Conservation (phyloP, 2,329 filamentous ascomycete species). For the Fusarium redolens region DNA sequence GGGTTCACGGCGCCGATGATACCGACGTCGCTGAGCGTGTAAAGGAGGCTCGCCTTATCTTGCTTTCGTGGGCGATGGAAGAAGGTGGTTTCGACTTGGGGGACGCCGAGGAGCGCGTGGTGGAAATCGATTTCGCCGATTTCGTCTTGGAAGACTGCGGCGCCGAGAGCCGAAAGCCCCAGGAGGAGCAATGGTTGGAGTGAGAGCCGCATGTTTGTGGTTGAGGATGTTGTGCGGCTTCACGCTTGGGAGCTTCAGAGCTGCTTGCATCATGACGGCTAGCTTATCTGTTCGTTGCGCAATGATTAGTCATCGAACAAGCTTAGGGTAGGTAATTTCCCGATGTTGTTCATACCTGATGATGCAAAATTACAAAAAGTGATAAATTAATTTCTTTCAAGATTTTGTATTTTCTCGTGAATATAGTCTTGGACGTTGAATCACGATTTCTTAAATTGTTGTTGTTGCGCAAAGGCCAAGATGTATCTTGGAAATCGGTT, state of each 20-base stretch:
- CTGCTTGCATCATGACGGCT: conserved; percentile 39
- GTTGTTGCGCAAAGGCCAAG: background rate
- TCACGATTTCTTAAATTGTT: fast-evolving
- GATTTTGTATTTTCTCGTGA: no score
- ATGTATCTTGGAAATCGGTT: no score
- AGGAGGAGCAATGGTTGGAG: conserved; percentile 52
- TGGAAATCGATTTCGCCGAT: conserved; percentile 94
- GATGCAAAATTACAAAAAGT: background rate
- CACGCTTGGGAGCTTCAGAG: conserved; percentile 39
- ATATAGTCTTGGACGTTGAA: fast-evolving
- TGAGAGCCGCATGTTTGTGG: conserved; percentile 51
- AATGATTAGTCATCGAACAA: conserved; percentile 40
- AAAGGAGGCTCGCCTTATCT: conserved; percentile 89
- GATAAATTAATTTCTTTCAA: background rate
- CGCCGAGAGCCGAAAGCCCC: conserved; percentile 56
- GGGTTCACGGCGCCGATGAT: conserved; percentile 91
- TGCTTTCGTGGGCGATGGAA: conserved; percentile 88
- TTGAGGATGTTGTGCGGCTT: conserved; percentile 40
- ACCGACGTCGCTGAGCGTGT: conserved; percentile 86
- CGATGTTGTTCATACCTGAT: background rate
- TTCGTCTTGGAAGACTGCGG: conserved; percentile 87
- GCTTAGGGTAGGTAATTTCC: conserved; percentile 14
- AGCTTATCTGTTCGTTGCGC: conserved; percentile 44
- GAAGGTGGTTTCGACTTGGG: conserved; percentile 86
- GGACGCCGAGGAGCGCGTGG: conserved; percentile 86